phyloP scores from a whole-genome alignment of 2,329 filamentous ascomycete genomes.

The Nigrograna mackinnonii region DNA sequence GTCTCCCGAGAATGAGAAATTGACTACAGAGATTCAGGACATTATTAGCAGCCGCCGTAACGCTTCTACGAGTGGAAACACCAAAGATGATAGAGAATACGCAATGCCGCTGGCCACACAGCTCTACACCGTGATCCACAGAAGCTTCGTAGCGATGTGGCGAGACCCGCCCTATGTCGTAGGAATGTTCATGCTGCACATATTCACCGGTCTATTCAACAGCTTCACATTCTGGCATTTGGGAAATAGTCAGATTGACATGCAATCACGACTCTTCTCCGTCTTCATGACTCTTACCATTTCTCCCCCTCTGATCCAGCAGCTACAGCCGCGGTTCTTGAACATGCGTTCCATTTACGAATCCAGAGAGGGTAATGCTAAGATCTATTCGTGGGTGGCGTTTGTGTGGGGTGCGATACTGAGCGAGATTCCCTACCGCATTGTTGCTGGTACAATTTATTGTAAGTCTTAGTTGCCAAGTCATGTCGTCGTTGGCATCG shows the following conservation, averaged over 20 bases:
- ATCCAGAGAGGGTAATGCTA: slow-evolving; percentile 73
- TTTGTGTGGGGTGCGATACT: slow-evolving; percentile 69
- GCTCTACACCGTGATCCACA: slow-evolving; percentile 44
- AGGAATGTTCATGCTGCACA: slow-evolving; percentile 64
- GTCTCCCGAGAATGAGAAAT: slow-evolving; percentile 41
- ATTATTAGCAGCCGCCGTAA: slow-evolving; percentile 40
- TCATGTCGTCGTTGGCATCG: neutral
- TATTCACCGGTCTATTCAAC: slow-evolving; percentile 54
- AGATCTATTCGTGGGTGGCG: slow-evolving; percentile 78
- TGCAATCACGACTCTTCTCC: slow-evolving; percentile 69
- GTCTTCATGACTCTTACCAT: slow-evolving; percentile 79
- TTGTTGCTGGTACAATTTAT: slow-evolving; percentile 68
- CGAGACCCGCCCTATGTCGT: slow-evolving; percentile 69
- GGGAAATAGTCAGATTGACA: slow-evolving; percentile 44
- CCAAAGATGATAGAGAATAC: slow-evolving; percentile 48
- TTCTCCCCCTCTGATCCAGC: slow-evolving; percentile 73
- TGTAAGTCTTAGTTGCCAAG: slow-evolving; percentile 40
- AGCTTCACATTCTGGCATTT: slow-evolving; percentile 55
- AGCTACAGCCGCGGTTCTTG: slow-evolving; percentile 74
- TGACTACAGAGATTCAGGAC: slow-evolving; percentile 45
- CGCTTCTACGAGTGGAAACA: slow-evolving; percentile 34
- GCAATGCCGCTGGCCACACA: slow-evolving; percentile 49
- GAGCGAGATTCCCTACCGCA: slow-evolving; percentile 71
- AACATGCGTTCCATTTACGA: slow-evolving; percentile 69
- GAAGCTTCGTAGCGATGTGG: slow-evolving; percentile 63